Evolutionary conservation across 2,329 filamentous ascomycete genomes (phyloP).

Genomic region (Amesomyces nigricolor): DNA sequence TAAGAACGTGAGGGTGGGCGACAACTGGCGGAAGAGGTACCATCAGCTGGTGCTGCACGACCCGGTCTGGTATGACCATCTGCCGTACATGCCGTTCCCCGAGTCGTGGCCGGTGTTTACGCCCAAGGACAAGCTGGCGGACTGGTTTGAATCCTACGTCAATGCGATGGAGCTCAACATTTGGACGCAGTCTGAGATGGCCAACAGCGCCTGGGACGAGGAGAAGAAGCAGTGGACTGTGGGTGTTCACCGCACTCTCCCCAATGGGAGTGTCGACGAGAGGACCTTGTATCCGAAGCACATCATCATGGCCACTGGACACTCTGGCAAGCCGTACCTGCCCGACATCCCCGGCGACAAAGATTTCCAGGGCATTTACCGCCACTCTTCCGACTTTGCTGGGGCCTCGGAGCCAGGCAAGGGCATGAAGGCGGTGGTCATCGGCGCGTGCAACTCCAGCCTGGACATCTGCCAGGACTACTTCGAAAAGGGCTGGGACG

Average conservation of each 20-base stretch:
- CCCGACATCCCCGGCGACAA: conserved; percentile 37
- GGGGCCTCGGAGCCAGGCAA: conserved; percentile 43
- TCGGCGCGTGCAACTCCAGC: conserved; percentile 63
- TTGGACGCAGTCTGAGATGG: conserved; percentile 50
- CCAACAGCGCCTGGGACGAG: conserved; percentile 43
- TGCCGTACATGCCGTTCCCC: conserved; percentile 59
- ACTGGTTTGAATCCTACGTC: conserved; percentile 60
- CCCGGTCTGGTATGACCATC: conserved; percentile 52
- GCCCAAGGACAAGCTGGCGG: conserved; percentile 61
- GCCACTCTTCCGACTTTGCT: conserved; percentile 56
- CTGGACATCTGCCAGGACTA: conserved; percentile 67
- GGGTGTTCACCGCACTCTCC: conserved; percentile 30
- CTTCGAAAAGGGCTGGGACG: conserved; percentile 58
- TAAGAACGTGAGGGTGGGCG: conserved; percentile 45
- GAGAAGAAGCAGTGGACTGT: conserved; percentile 49
- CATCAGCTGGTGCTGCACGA: conserved; percentile 56
- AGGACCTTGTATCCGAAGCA: conserved; percentile 46
- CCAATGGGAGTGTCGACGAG: conserved; percentile 29
- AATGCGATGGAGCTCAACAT: conserved; percentile 58
- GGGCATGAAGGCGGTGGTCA: conserved; percentile 57
- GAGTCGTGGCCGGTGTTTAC: conserved; percentile 60
- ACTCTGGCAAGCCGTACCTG: conserved; percentile 40
- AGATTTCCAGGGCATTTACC: conserved; percentile 54
- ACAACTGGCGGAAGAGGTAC: conserved; percentile 57
- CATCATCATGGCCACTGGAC: conserved; percentile 50